Evolutionary conservation across 208 protist species (phyloP), one percentile per base, ranked within the genome.

Genomic region (Blechomonas ayalai): DNA sequence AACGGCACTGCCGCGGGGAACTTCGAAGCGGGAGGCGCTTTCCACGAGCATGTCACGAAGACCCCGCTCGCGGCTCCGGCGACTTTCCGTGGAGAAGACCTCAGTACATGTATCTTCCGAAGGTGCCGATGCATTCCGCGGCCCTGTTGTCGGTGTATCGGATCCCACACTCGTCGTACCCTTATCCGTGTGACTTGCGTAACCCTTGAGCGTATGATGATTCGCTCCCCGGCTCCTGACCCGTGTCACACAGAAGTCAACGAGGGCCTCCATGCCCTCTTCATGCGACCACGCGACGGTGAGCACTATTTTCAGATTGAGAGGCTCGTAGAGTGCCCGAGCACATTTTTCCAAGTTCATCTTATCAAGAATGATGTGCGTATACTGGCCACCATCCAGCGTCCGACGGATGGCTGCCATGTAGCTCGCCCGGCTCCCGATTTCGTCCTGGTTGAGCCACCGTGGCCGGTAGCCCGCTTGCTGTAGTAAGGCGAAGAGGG

Each of bases 391-490:
- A 6, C 41, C 49, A 10, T 46, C 29, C 8, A 77, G 48, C 16
- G 65, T 65, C 2, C 54, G 63, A 0, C 48, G 55, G 18, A 90
- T 68, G 1, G 80, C 58, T 0, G 56, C 43, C 40, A 92, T 49
- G 63, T 79, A 92, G 15, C 41, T 56, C 4, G 40, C 36, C 4
- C 68, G 62, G 26, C 42, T 62, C 18, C 75, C 78, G 3, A 74
- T 41, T 53, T 92, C 84, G 34, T 92, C 84, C 48, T 92, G 84
- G 52, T 92, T 92, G 10, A 92, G 29, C 80, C 84, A 92, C 16
- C 67, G 63, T 18, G 80, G 79, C 13, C 57, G 37, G 16, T 64
- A 52, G 2, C 71, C 58, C 26, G 57, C 56, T 47, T 85, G 54
- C 65, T 79, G 54, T 22, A 89, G 48, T 9, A 89, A 40, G 23